These are phyloP conservation scores for Acanthamoeba rhysodes DNA, from an alignment of 208 protist species.

Conservation along the genomic window DNA sequence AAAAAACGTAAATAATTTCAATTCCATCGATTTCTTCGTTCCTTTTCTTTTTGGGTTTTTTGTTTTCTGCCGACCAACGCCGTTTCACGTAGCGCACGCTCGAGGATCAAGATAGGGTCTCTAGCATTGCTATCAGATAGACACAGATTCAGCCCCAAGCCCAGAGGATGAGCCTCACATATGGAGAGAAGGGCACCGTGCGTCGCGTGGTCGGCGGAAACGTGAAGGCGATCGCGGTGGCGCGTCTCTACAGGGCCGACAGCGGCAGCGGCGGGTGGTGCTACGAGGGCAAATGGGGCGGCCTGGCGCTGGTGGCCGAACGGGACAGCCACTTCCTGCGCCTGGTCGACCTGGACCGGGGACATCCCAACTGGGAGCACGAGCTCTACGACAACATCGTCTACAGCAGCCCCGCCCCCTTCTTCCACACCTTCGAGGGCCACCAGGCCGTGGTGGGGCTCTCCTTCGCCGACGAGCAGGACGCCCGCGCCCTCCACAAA, in stretches of 20 bases:
- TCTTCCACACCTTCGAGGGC: slow-evolving; percentile 70
- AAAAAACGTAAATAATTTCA: no score
- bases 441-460: background rate
- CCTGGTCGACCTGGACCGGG: background rate
- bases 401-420: background rate
- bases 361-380: background rate
- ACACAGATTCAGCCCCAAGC: no score
- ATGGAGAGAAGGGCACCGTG: background rate
- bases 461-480: slow-evolving; percentile 19
- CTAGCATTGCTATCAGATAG: no score
- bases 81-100: no score
- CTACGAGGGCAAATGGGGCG: slow-evolving; percentile 2
- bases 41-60: no score
- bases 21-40: no score
- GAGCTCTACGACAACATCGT: slow-evolving; percentile 25
- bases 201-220: background rate
- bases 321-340: background rate
- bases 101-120: no score
- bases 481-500: background rate
- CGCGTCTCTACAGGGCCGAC: background rate
- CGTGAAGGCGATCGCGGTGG: background rate
- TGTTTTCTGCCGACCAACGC: no score
- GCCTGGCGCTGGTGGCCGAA: slow-evolving; percentile 19
- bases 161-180: background rate
- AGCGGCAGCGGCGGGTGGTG: background rate